Base-by-base conservation (phyloP, 1,284 basidiomycete genomes). In the Puccinia hordei region DNA sequence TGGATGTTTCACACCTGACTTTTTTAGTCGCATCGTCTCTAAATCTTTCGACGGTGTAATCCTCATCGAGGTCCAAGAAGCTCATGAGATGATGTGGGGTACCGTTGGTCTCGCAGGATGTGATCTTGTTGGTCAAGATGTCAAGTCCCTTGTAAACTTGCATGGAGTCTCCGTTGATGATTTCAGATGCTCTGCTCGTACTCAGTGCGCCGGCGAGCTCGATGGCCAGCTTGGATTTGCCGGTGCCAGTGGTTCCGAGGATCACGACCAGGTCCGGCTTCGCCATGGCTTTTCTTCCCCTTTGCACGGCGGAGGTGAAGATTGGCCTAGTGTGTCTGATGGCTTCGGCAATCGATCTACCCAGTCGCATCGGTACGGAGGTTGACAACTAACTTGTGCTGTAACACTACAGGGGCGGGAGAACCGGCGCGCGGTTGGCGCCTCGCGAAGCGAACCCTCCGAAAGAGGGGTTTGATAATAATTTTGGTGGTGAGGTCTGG, bases 151-250 rank as follows among this genome's bases (percentile, higher is more conserved):
- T 88, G 86, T 99, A 99, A 19, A 95, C 91, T 86, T 99, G 97
- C 95, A 99, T 99, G 13, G 96, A 91, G 86, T 99, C 97, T 12
- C 95, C 93, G 83, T 97, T 98, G 85, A 99, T 92, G 82, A 98
- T 89, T 84, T 91, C 85, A 17, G 66, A 19, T n/a, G 57, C 15
- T 59, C 24, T 59, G 17, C 3, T 59, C 73, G 22, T 89, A 88
- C 35, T 66, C 8, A 91, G 57, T 59, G 57, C 27, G 27, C 57
- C 88, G 17, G 94, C 94, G 19, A 99, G 88, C 81, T 98, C 91
- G 27, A 99, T 90, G 0, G 93, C 93, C 1, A 99, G 89, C 82
- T 93, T 92, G 8, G 95, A 96, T 87, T 99, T 99, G 76, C 97
- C 97, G 19, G 96, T 95, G 13, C 96, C 97, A 1, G 96, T 99